Evolutionary conservation across 164 flowering plant species (phyloP), one percentile per base, ranked within the genome.

Genomic region (Aristolochia californica): DNA sequence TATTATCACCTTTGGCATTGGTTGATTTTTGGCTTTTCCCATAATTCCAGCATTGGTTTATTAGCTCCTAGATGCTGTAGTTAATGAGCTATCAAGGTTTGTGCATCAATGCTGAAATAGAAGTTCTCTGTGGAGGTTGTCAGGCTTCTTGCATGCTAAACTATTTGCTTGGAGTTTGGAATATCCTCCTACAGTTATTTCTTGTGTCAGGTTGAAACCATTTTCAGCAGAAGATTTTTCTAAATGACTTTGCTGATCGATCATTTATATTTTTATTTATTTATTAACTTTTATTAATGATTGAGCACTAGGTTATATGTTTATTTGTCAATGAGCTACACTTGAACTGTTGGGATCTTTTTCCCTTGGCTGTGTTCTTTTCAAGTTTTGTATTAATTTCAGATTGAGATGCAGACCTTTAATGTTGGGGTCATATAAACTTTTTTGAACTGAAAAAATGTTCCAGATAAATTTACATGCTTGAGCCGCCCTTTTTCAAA

Each of bases 121-220:
- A 68, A 38, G 53, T 53, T 27, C 13, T 18, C 43, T 47, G 47
- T 22, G 70, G 69, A 66, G 64, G 66, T 65, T 58, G 73, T 65
- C 57, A 69, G 73, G 73, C 73, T 61, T 55, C 66, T 58, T 57
- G 66, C 27, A 45, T 53, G 48, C 25, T 34, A 53, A 53, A 2
- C n/a, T 11, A 34, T 52, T 54, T 57, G 34, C 68, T 57, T 65
- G 69, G 73, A 70, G 73, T 66, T 59, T 65, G 62, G 69, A 60
- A 56, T 51, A 55, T 40, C 44, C 55, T 67, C 67, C 69, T 45
- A 65, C 70, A 61, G n/a, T 13, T 18, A 23, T 52, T n/a, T 25
- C 9, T 26, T 5, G 16, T 18, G 47, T 40, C 5, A 2, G 4
- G 13, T 13, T 22, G 1, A 38, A 16, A 20, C 22, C 16, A 5